Conservation (phyloP, 345 rosid species). For the Hevea brasiliensis region DNA sequence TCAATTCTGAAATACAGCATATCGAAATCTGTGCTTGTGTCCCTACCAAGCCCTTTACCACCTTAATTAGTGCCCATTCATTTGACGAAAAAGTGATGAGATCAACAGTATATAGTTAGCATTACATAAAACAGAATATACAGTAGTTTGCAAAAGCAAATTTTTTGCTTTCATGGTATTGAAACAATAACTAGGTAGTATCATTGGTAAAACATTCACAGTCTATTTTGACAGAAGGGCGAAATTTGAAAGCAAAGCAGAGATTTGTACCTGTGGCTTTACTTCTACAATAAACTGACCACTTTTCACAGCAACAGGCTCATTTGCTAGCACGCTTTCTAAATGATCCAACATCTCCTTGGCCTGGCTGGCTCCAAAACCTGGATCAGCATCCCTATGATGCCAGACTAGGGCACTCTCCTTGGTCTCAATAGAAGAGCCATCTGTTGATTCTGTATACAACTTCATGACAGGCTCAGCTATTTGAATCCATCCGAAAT, state of each 20-base stretch:
- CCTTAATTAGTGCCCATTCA: background rate
- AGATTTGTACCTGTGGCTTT: conserved; percentile 59
- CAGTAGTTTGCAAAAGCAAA: background rate
- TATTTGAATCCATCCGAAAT: conserved; percentile 67
- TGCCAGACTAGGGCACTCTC: conserved; percentile 84
- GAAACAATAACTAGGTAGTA: background rate
- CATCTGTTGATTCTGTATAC: conserved; percentile 76
- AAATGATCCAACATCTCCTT: conserved; percentile 79
- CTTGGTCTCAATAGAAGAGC: conserved; percentile 62
- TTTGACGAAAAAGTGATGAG: background rate
- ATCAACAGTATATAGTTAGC: background rate
- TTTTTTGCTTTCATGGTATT: background rate
- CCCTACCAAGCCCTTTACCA: background rate
- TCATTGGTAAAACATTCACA: background rate
- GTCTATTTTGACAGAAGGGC: conserved; percentile 16
- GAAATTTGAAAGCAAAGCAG: background rate
- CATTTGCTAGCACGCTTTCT: conserved; percentile 73
- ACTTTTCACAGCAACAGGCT: conserved; percentile 68
- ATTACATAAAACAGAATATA: too few relatives aligned
- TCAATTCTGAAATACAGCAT: background rate
- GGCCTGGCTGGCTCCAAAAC: conserved; percentile 76
- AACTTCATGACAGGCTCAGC: conserved; percentile 72
- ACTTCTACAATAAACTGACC: conserved; percentile 79
- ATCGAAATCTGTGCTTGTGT: background rate
- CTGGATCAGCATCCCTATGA: conserved; percentile 68